These are phyloP conservation scores for Gynostemma pentaphyllum DNA, from an alignment of 306 rosid species.

Conservation along the genomic window DNA sequence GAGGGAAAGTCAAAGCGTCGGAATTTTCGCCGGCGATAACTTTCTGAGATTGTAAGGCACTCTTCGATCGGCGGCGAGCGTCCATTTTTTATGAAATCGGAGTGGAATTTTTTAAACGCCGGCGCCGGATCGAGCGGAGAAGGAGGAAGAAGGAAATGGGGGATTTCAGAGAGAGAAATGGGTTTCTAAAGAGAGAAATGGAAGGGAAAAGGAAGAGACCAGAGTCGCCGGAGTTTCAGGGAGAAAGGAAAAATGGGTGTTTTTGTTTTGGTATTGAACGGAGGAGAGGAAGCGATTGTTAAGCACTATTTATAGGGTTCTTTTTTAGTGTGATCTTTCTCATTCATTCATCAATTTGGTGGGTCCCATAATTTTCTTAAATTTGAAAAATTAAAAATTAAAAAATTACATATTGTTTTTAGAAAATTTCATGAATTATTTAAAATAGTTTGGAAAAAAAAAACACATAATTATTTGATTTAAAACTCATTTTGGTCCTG, in stretches of 20 bases:
- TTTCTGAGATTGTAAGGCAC: conserved; percentile 11
- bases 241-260: background rate
- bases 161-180: background rate
- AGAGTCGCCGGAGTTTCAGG: background rate
- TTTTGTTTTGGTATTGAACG: background rate
- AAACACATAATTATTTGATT: background rate
- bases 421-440: too few relatives aligned
- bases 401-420: background rate
- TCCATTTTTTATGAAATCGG: conserved; percentile 34
- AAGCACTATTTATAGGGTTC: background rate
- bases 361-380: background rate
- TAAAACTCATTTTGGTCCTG: too few relatives aligned
- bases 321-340: background rate
- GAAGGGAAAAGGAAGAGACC: background rate
- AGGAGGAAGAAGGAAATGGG: conserved; percentile 6
- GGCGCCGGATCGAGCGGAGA: conserved; percentile 17
- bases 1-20: conserved; percentile 27
- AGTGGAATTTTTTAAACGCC: background rate
- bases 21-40: conserved; percentile 15
- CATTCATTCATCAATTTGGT: too few relatives aligned
- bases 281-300: conserved; percentile 2
- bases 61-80: conserved; percentile 36
- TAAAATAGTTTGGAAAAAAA: background rate
- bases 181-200: background rate
- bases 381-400: background rate